Percentiles rank a stretch among this genome's conserved stretches.
phyloP scores from a whole-genome alignment of 1,139 yeast species.

The Pichia sp. region DNA sequence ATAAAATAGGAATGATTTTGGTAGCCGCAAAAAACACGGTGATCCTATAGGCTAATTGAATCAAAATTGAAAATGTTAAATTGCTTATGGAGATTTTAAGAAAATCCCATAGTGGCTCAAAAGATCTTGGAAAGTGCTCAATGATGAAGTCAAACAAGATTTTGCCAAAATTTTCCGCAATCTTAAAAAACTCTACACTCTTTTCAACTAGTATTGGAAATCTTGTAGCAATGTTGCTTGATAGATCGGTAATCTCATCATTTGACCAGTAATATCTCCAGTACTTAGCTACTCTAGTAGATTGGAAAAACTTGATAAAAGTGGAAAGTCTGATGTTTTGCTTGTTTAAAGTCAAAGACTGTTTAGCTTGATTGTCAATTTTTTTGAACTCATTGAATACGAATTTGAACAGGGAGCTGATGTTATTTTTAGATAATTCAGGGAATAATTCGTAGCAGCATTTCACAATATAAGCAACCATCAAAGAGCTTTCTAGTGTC shows the following conservation, averaged over 20 bases:
- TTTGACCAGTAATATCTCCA: slow-evolving; percentile 5
- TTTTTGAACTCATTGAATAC: slow-evolving; percentile 40
- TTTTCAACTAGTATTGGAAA: slow-evolving; percentile 15
- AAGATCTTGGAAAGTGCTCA: slow-evolving; percentile 49
- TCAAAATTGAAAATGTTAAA: slow-evolving; percentile 73
- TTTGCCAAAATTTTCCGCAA: slow-evolving; percentile 21
- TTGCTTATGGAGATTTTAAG: slow-evolving; percentile 65
- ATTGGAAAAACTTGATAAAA: slow-evolving; percentile 17
- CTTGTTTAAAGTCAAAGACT: slow-evolving; percentile 13
- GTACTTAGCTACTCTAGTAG: not conserved
- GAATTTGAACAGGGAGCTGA: slow-evolving; percentile 31
- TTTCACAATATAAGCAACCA: slow-evolving; percentile 87
- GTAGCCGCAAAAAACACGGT: slow-evolving; percentile 91
- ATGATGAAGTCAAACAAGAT: slow-evolving; percentile 27
- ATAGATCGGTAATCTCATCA: slow-evolving; percentile 5
- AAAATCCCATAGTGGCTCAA: slow-evolving; percentile 67
- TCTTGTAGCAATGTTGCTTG: slow-evolving; percentile 12
- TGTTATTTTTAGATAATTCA: slow-evolving; percentile 55
- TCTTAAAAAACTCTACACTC: slow-evolving; percentile 15
- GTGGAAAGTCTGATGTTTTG: slow-evolving; percentile 4
- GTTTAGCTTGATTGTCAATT: slow-evolving; percentile 31
- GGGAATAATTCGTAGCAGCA: slow-evolving; percentile 91
- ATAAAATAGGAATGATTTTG: slow-evolving; percentile 81
- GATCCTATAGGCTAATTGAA: slow-evolving; percentile 79
- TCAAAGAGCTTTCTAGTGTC: slow-evolving; percentile 79